phyloP scores from a whole-genome alignment of 176 grass and related monocot species.

The Raddia distichophylla region DNA sequence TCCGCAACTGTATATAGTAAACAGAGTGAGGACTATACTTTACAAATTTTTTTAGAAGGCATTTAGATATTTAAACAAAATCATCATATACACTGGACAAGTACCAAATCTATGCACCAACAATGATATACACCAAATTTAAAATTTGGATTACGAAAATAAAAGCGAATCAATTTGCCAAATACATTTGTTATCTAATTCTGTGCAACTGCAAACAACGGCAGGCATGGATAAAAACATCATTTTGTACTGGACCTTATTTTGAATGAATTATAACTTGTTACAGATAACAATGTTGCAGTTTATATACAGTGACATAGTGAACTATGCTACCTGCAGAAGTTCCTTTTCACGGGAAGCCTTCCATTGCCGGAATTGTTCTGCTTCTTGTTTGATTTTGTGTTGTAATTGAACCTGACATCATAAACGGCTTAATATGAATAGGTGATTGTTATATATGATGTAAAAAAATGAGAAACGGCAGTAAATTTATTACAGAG shows the following conservation, averaged over 20 bases:
- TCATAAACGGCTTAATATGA: slow-evolving; percentile 23
- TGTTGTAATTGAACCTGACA: slow-evolving; percentile 90
- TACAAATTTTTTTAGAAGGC: neutral
- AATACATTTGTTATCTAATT: slow-evolving; percentile 20
- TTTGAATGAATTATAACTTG: slow-evolving; percentile 18
- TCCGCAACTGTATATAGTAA: slow-evolving; percentile 65
- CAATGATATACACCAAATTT: neutral
- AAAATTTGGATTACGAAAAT: neutral
- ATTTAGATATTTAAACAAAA: slow-evolving; percentile 15
- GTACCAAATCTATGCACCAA: neutral
- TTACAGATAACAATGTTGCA: slow-evolving; percentile 6
- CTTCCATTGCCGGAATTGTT: slow-evolving; percentile 95
- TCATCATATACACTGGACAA: neutral
- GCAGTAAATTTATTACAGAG: neutral
- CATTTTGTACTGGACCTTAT: slow-evolving; percentile 8
- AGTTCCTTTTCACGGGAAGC: slow-evolving; percentile 98
- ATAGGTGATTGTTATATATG: neutral
- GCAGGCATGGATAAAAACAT: neutral
- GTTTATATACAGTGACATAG: neutral
- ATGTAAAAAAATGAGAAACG: slow-evolving; percentile 20
- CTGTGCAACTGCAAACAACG: neutral
- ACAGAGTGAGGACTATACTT: slow-evolving; percentile 30
- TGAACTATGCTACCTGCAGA: slow-evolving; percentile 61
- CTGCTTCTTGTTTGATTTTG: slow-evolving; percentile 99
- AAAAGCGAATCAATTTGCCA: slow-evolving; percentile 15